Conservation (phyloP, 169 alveolate species). For the Babesia caballi region DNA sequence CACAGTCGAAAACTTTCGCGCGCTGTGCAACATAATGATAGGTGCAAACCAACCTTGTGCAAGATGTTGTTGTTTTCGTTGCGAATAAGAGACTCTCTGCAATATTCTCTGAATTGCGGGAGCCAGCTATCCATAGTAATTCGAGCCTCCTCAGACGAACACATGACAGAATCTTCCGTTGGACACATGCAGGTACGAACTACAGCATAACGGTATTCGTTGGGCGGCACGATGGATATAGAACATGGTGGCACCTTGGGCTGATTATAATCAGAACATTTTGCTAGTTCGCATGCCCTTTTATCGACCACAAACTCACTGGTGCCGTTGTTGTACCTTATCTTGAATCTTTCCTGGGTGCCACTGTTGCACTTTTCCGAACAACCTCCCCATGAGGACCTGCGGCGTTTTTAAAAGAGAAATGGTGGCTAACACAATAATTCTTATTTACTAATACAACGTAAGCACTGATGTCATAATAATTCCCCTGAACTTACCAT, state of each 20-base stretch:
- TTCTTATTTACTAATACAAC: background rate
- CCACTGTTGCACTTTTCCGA: conserved; percentile 47
- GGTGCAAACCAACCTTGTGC: conserved; percentile 24
- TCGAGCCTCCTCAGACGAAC: conserved; percentile 56
- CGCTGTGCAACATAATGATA: no score
- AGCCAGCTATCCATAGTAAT: conserved; percentile 28
- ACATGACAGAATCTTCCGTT: conserved; percentile 12
- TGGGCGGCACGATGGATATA: background rate
- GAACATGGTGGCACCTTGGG: background rate
- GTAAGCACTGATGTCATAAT: background rate
- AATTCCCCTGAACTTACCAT: background rate
- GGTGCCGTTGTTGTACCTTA: conserved; percentile 12
- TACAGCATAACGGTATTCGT: background rate
- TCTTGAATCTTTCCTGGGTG: conserved; percentile 50
- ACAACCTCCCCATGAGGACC: conserved; percentile 66
- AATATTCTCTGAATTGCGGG: conserved; percentile 23
- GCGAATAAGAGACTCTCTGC: conserved; percentile 1
- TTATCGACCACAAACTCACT: conserved; percentile 2
- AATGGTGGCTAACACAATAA: background rate
- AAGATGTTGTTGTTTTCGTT: conserved; percentile 16
- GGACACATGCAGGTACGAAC: conserved; percentile 42
- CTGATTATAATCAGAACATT: conserved; percentile 29
- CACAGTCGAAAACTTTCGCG: no score
- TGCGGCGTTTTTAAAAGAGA: background rate
- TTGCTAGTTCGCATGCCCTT: conserved; percentile 18